Base-by-base conservation (phyloP, 495 filamentous ascomycete genomes). In the Talaromyces trachyspermus region DNA sequence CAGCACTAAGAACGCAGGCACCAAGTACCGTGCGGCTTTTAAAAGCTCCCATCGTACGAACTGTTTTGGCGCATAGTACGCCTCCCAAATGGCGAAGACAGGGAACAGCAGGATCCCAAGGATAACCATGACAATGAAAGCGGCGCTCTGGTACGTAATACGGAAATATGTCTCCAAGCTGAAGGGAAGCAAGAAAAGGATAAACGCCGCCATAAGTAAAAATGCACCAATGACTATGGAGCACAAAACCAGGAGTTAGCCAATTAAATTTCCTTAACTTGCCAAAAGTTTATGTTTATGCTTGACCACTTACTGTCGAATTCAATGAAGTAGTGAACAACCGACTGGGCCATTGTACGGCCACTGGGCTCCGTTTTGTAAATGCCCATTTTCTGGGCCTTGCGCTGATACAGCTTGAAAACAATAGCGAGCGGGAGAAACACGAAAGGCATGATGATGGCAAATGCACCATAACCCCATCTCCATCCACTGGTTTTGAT, bases 131-230 rank as follows among this genome's bases (percentile, higher is more conserved):
- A 59, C 62, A 53, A 81, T 83, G 51, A 84, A 75, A 8, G 66
- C 44, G n/a, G 74, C 58, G 18, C 73, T 68, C 1, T 62, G 47
- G 62, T 81, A 83, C 12, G 63, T 65, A 10, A 69, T 57, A 1
- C 63, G 51, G 24, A 71, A 66, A 39, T 67, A 66, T 22, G 60
- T 60, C 43, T 64, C 62, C 24, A 86, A 58, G 50, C 59, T 75
- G 61, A 87, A 79, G 2, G 83, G 80, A 1, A 85, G 69, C 5
- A 86, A 71, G 55, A 87, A 75, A 14, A 85, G 64, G 10, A 77
- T 67, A 50, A 84, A 67, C 18, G 77, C 81, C 11, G 67, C 70
- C 47, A 71, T 71, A 27, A 84, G 54, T 15, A 87, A 56, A 14
- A 79, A 46, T 11, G 83, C 64, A 39, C 83, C 83, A 20, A 79